Evolutionary conservation across 1,284 basidiomycete genomes (phyloP), one percentile per base, ranked within the genome.

Genomic region (Puccinia polysora): DNA sequence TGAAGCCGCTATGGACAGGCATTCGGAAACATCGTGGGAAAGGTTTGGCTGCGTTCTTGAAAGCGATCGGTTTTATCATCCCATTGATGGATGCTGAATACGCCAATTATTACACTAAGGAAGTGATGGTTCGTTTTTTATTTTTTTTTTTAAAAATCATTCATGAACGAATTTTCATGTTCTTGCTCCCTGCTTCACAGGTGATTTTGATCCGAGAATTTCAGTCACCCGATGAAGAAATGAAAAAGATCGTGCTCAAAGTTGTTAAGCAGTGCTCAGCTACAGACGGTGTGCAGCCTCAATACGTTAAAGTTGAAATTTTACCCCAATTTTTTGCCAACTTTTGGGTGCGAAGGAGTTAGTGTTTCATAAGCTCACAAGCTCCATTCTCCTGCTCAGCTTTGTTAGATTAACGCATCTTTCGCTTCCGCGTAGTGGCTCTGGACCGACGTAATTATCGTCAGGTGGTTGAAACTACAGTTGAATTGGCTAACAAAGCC

Each of bases 21-120:
- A 97, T 97, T 76, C 89, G 92, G 82, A 88, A 95, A 62, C 96
- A 98, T 80, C 91, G 95, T 79, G 96, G 96, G 75, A 98, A 97
- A 80, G 94, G 93, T 76, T 86, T 98, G 23, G 95, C 96, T 12
- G 95, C 96, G 2, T 98, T 98, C 84, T 83, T 98, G 77, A 98
- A 98, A 80, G 96, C 95, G 47, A 98, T 98, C 75, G 95, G 96
- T 40, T 98, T 97, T 83, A 99, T 99, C 79, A 97, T 98, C 74
- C 96, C 96, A 0, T 88, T 98, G 73, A 98, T 98, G 96, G 96
- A 98, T 80, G 91, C 95, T 60, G 94, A 99, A 83, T 97, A 96
- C 77, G 92, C 93, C 6, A 93, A 91, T 28, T 97, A 97, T 82
- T 97, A 97, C 79, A 96, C 93, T 63, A 93, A 92, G 81, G 93